Evolutionary conservation across 257 asterid genomes (phyloP), one percentile per base, ranked within the genome.

Genomic region (Fraxinus americana): DNA sequence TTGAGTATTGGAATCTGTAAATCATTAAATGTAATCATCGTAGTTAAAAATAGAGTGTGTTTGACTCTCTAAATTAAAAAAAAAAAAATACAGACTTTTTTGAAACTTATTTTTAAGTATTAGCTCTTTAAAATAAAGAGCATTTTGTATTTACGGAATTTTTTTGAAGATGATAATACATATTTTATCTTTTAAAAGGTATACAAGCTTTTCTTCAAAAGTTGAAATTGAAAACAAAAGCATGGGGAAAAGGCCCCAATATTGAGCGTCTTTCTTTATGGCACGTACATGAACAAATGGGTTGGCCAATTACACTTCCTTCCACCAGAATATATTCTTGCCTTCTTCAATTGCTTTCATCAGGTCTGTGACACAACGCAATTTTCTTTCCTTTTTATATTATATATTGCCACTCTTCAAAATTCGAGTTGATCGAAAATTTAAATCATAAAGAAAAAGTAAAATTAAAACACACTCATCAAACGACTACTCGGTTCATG

Each of bases 301-400:
- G 70, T 38, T 79, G 80, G 76, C 73, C 39, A 72, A 70, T 83
- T 78, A 45, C 85, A 82, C 80, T 77, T 83, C 85, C 87, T 77
- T 79, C 75, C 75, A 83, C 29, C 75, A 73, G 93, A 86, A 85
- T 82, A 87, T 89, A 89, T 87, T 87, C 93, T 81, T 50, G 23
- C 78, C 83, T 63, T 59, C n/a, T 78, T 75, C 75, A 67, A 83
- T 82, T 76, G 80, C 83, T 86, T 80, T 88, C 76, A 80, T 78
- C 79, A 68, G 78, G 76, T 4, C 81, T 73, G 54, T 84, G 61
- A 61, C 79, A 71, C 72, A 41, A 67, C 66, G 4, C 38, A 50
- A 38, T 5, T 57, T 66, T 59, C 21, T 43, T 67, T 39, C 13
- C 7, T 65, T 39, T 6, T 14, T 21, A 35, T 5, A 36, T 16